Evolutionary conservation across 2,329 filamentous ascomycete genomes (phyloP), one percentile per base, ranked within the genome.

Genomic region (Colletotrichum cuscutae): DNA sequence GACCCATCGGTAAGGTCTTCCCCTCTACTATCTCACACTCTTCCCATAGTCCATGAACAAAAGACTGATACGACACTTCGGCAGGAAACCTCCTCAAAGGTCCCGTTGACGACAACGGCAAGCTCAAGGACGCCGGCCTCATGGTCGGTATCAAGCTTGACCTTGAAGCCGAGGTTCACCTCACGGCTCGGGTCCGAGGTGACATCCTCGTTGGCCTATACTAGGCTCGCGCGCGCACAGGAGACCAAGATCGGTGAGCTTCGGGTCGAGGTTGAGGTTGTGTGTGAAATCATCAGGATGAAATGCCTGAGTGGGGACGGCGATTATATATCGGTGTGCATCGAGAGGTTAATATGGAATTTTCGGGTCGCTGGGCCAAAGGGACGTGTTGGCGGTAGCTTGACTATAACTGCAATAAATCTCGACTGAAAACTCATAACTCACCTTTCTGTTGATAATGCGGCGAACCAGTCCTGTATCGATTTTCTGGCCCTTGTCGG

Each of bases 141-240:
- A 84, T 90, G 76, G 84, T 91, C 52, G 89, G 89, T 68, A 90
- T 91, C 82, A 91, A 91, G 84, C 83, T 91, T 46, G 89, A 91
- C 78, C 81, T 91, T n/a, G 89, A 91, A 79, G 89, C 89, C 13
- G 89, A 91, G 78, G 87, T 91, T 54, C 89, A 91, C 78, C 80
- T 91, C 75, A 91, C 89, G 22, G 89, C 89, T 61, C 81, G 89
- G 65, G 84, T 91, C 72, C 84, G 88, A 60, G 89, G 89, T 84
- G 89, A 91, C 78, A 90, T 91, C 77, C 86, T 86, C 28, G 85
- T 91, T 74, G 88, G 88, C 59, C 79, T 90, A 77, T 90, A 89
- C 79, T 90, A 82, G 74, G n/a, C 53, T 56, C 53, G 53, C 53
- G 53, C 53, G 53, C 22, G 9, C 22, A 15, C 22, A 56, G 26